phyloP scores from a whole-genome alignment of 2,329 filamentous ascomycete genomes.

The Sclerotinia subarctica region DNA sequence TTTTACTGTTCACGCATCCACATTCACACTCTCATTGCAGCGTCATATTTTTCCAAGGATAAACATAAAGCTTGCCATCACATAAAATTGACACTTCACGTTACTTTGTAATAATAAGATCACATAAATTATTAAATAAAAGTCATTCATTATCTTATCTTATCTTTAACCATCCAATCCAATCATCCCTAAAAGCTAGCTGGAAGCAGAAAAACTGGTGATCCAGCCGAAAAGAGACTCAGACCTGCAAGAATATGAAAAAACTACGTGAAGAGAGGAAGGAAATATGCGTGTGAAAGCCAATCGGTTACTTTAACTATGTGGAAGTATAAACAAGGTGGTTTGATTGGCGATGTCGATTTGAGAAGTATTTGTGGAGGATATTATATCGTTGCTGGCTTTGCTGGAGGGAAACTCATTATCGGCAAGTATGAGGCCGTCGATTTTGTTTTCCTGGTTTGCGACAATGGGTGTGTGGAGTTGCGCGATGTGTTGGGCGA shows the following conservation, averaged over 20 bases:
- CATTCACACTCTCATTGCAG: not conserved
- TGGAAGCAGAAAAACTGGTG: conserved; percentile 7
- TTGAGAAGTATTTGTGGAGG: not conserved
- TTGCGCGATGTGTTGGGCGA: not conserved
- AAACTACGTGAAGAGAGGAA: not conserved
- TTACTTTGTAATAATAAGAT: not conserved
- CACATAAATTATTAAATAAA: conserved; percentile 14
- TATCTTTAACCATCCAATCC: conserved; percentile 15
- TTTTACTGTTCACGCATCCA: not conserved
- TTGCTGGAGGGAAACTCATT: not conserved
- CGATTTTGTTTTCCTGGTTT: not conserved
- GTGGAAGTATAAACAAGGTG: conserved; percentile 6
- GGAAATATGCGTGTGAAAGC: not conserved
- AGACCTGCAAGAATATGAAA: conserved; percentile 5
- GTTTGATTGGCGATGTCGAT: not conserved
- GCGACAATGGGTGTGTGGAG: not conserved
- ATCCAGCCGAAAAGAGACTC: conserved; percentile 12
- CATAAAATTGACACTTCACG: not conserved
- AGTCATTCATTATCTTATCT: conserved; percentile 17
- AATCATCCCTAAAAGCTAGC: conserved; percentile 11
- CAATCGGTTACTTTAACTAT: not conserved
- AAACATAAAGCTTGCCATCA: not conserved
- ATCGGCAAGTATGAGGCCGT: conserved; percentile 2
- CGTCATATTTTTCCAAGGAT: not conserved
- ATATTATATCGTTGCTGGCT: not conserved